Conservation (phyloP, 331 rosid species). For the Acacia concinna region DNA sequence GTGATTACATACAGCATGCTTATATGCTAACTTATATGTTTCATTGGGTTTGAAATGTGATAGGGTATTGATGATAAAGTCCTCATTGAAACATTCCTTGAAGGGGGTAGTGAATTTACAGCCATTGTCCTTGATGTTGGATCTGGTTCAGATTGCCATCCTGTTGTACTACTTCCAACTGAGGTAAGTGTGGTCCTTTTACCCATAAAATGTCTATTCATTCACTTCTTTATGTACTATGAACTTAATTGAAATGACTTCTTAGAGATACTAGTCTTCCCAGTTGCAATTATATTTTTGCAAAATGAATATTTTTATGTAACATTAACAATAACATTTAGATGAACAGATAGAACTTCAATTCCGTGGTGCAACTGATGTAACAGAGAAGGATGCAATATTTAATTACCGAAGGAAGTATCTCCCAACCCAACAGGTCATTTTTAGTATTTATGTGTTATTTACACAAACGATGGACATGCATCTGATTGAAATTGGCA, state of each 20-base stretch:
- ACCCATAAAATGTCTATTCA: constrained; percentile 18
- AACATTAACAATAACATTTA: constrained; percentile 27
- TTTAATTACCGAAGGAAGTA: constrained; percentile 93
- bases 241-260: not conserved
- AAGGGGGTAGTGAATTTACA: constrained; percentile 96
- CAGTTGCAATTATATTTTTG: not conserved
- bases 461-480: constrained; percentile 13
- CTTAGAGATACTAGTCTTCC: not conserved
- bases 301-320: constrained; percentile 23
- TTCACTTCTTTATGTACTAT: constrained; percentile 5
- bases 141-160: constrained; percentile 65
- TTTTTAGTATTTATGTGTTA: constrained; percentile 18
- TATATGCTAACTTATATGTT: constrained; percentile 18
- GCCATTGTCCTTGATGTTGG: constrained; percentile 95
- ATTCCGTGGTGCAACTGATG: constrained; percentile 57
- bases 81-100: constrained; percentile 83
- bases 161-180: constrained; percentile 89
- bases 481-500: not conserved
- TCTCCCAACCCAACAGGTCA: constrained; percentile 97
- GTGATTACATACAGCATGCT: not conserved
- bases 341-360: constrained; percentile 81
- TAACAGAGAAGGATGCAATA: constrained; percentile 87
- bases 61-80: constrained; percentile 88
- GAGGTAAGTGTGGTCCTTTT: constrained; percentile 52
- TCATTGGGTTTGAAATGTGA: constrained; percentile 34